Percentiles rank a stretch among this genome's conserved stretches.
These are phyloP conservation scores for Podospora australis DNA, from an alignment of 495 filamentous ascomycete species.

Conservation along the genomic window DNA sequence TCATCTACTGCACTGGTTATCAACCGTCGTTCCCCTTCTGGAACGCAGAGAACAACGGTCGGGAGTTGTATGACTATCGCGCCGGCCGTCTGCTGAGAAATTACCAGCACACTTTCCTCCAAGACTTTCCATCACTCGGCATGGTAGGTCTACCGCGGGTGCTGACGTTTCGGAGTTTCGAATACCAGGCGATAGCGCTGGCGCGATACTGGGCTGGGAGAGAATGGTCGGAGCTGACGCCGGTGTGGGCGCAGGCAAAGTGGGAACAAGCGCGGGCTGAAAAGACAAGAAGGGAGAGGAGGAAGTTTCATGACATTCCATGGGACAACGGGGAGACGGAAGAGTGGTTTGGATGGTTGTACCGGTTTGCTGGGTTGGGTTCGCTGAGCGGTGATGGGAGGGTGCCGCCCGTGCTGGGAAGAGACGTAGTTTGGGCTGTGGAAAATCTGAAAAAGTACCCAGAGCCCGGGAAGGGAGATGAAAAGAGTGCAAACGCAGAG, in stretches of 20 bases:
- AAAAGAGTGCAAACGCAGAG: neutral
- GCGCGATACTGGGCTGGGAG: constrained; percentile 39
- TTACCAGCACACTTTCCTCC: constrained; percentile 44
- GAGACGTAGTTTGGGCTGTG: constrained; percentile 40
- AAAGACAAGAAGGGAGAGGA: constrained; percentile 15
- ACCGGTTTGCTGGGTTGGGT: constrained; percentile 36
- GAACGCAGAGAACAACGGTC: constrained; percentile 35
- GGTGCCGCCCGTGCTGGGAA: constrained; percentile 36
- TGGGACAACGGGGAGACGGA: constrained; percentile 42
- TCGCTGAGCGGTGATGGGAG: constrained; percentile 37
- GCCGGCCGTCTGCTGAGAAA: constrained; percentile 23
- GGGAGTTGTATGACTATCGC: constrained; percentile 35
- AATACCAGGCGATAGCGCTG: constrained; percentile 46
- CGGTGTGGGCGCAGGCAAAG: constrained; percentile 24
- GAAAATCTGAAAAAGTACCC: constrained; percentile 45
- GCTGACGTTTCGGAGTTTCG: constrained; percentile 44
- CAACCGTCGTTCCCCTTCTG: constrained; percentile 44
- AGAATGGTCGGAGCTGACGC: constrained; percentile 25
- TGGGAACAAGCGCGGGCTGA: constrained; percentile 35
- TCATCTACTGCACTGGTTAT: constrained; percentile 49
- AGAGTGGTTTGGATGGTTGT: constrained; percentile 35
- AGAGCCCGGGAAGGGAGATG: constrained; percentile 28
- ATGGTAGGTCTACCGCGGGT: constrained; percentile 39
- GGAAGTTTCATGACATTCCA: constrained; percentile 43
- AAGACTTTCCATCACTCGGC: constrained; percentile 33